These are phyloP conservation scores for Exophiala oligosperma DNA, from an alignment of 2,329 filamentous ascomycete genomes.

Conservation along the genomic window DNA sequence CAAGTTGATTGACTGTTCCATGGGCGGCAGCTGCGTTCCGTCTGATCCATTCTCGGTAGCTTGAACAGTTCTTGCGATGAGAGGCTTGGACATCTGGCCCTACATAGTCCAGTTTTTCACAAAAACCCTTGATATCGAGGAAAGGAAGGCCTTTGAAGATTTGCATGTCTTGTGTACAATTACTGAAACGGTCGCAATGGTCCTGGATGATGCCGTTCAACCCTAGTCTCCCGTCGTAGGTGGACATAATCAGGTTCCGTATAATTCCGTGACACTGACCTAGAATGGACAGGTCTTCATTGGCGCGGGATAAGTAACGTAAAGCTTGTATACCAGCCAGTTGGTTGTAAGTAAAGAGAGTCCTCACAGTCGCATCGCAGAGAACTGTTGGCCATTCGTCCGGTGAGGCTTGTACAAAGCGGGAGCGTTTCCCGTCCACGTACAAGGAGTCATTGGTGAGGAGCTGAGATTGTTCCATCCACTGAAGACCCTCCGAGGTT, in stretches of 20 bases:
- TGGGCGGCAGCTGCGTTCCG: too few relatives aligned
- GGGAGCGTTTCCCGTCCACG: neutral
- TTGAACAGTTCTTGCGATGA: too few relatives aligned
- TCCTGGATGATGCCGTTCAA: constrained; percentile 1
- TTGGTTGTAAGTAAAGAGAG: constrained; percentile 4
- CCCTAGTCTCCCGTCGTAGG: neutral
- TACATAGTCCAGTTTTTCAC: neutral
- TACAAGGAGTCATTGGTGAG: constrained; percentile 3
- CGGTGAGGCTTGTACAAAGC: neutral
- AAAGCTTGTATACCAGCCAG: constrained; percentile 1
- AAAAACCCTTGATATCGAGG: neutral
- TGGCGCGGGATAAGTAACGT: constrained; percentile 2
- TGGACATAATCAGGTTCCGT: neutral
- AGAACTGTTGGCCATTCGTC: neutral
- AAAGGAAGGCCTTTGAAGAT: neutral
- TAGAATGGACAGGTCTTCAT: neutral
- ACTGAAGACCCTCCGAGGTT: neutral
- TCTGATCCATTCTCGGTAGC: too few relatives aligned
- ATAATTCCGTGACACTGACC: neutral
- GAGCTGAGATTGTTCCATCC: neutral
- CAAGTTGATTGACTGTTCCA: too few relatives aligned
- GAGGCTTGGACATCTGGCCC: neutral
- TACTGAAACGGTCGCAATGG: neutral
- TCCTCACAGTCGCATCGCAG: neutral
- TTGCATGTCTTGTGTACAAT: constrained; percentile 1